These are phyloP conservation scores for Borealophlyctis nickersoniae DNA, from an alignment of 192 early-diverging fungal genomes.

Conservation along the genomic window DNA sequence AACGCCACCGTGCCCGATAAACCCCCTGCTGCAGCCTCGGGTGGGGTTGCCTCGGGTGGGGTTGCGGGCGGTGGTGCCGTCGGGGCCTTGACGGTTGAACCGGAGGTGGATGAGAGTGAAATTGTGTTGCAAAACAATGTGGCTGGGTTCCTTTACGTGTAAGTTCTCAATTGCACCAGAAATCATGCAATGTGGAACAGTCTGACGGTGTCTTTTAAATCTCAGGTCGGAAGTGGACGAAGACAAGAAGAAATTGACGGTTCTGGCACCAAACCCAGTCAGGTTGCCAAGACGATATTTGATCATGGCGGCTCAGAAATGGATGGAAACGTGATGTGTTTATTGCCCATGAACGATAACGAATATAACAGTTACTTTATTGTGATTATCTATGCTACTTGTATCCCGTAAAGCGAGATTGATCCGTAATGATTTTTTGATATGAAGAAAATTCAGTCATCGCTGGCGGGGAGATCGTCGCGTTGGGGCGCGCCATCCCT, in stretches of 20 bases:
- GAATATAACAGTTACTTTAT: no score
- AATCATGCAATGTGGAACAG: background rate
- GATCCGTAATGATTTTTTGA: no score
- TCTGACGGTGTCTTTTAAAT: background rate
- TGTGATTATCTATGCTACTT: no score
- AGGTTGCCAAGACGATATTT: constrained; percentile 80
- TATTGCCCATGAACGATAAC: background rate
- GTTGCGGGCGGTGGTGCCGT: no score
- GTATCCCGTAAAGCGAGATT: no score
- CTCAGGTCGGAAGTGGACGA: constrained; percentile 76
- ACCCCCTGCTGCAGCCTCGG: background rate
- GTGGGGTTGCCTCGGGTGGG: constrained; percentile 35
- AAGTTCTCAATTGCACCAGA: constrained; percentile 26
- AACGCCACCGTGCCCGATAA: constrained; percentile 49
- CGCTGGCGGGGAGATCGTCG: no score
- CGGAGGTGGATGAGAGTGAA: constrained; percentile 48
- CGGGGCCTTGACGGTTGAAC: constrained; percentile 26
- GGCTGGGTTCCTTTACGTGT: constrained; percentile 83
- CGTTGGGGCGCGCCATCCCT: no score
- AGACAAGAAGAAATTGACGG: constrained; percentile 72
- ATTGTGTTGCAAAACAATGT: constrained; percentile 63
- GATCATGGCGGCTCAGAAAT: constrained; percentile 81
- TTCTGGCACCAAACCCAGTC: constrained; percentile 84
- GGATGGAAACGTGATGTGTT: constrained; percentile 81
- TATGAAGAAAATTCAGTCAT: no score